Evolutionary conservation across 2,329 filamentous ascomycete species (phyloP).

Genomic region (Exophiala sp.): DNA sequence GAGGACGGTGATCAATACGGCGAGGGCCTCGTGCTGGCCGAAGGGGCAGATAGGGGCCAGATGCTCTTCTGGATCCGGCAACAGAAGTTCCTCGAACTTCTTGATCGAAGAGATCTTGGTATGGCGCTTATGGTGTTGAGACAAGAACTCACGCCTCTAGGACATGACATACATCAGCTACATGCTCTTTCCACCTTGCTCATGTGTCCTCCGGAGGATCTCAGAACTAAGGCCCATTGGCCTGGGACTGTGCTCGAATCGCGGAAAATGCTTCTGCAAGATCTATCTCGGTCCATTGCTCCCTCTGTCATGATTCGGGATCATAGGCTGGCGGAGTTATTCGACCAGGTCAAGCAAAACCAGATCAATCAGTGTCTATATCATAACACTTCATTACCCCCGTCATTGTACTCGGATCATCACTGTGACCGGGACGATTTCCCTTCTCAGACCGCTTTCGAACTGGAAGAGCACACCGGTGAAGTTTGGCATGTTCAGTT

Average conservation of each 20-base stretch:
- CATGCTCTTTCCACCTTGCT: conserved; percentile 81
- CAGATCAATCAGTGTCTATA: conserved; percentile 82
- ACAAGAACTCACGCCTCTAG: conserved; percentile 78
- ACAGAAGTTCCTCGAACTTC: conserved; percentile 88
- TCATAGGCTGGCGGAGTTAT: conserved; percentile 71
- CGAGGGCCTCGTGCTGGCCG: conserved; percentile 63
- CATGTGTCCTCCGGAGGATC: conserved; percentile 77
- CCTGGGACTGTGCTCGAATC: conserved; percentile 73
- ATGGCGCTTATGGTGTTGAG: conserved; percentile 77
- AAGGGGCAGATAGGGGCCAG: conserved; percentile 66
- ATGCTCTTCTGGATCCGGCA: conserved; percentile 87
- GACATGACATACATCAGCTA: conserved; percentile 68
- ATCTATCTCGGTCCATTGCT: conserved; percentile 84
- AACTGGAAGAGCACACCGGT: conserved; percentile 66
- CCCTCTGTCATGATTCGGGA: conserved; percentile 96
- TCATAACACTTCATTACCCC: conserved; percentile 72
- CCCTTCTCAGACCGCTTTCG: conserved; percentile 63
- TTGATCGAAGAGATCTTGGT: conserved; percentile 68
- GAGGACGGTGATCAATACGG: conserved; percentile 29
- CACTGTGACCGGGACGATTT: conserved; percentile 73
- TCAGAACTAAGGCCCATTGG: conserved; percentile 74
- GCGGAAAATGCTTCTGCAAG: conserved; percentile 66
- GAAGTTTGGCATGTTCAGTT: conserved; percentile 92
- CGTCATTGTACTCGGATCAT: conserved; percentile 86
- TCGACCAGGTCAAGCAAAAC: conserved; percentile 75